Evolutionary conservation across 1,139 yeast genomes (phyloP), one percentile per base, ranked within the genome.

Genomic region (Scheffersomyces lignicola): DNA sequence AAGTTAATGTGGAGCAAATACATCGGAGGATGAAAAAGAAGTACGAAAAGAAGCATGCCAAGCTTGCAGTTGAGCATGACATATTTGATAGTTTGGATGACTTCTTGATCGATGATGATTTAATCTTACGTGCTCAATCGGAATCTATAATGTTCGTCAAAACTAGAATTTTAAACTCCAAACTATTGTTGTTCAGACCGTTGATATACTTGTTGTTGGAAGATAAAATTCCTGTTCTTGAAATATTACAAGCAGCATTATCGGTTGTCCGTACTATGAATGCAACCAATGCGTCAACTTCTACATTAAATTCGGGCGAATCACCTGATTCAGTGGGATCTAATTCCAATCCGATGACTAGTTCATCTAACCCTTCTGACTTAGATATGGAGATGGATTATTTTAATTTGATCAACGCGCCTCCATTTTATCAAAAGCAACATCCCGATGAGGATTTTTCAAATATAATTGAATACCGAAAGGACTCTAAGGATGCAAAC

Each of bases 101-200:
- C 37, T 65, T 59, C 36, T 46, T 62, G 23, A 53, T 64, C 15
- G 67, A 64, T 39, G 67, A 63, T 32, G 68, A 64, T 35, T 43
- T 63, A 29, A 45, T 65, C 28, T 45, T 63, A 29, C 55, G 58
- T 25, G 60, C 68, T 1, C 71, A 65, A 44, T 61, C 68, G 1
- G 73, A 67, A 41, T 51, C 63, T 7, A 58, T 68, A 18, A 64
- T 67, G 60, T 67, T 54, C 44, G 65, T 66, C 33, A 67, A 68
- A 40, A 65, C 72, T 2, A 46, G 74, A 32, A 56, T 68, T 7
- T 36, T 68, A 7, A 40, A 52, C 3, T 65, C 72, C 17, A 65
- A 65, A 32, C 39, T 66, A 33, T 36, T 58, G 6, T 45, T 68
- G 24, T 57, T 63, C 43, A 49, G 73, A 16, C 73, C 74, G 2